Evolutionary conservation across 116 monocot species (phyloP), one percentile per base, ranked within the genome.

Genomic region (Papilionanthe hybrid): DNA sequence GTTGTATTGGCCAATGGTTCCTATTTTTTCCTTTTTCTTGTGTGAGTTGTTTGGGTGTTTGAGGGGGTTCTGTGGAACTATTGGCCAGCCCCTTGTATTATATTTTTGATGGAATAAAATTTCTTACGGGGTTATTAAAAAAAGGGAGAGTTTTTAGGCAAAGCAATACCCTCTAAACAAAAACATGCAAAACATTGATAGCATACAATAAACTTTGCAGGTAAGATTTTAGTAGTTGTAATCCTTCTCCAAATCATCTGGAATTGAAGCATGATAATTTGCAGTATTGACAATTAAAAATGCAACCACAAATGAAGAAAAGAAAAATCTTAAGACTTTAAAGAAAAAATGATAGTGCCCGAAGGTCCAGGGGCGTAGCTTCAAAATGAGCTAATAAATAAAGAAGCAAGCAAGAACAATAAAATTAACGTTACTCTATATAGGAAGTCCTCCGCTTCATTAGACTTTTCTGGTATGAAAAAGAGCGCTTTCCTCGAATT

Each of bases 401-500:
- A 73, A 73, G 18, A 43, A 44, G n/a, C 44, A 7, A 15, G 44
- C 43, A 23, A 73, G 43, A 73, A 44, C 18, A 44, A 44, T 73
- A 44, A 73, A 42, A 22, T 63, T 43, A 73, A 73, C 9, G 13
- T 43, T 73, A 73, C 73, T 44, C 44, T 42, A 44, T 43, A 73
- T 73, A 44, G 73, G 29, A 73, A n/a, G 20, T 22, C n/a, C 42
- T 44, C 73, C 9, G 45, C 44, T 73, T 44, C 73, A 73, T 9
- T 10, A 44, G 44, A 43, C 44, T 73, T 44, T 5, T 73, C 73
- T 15, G 43, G 43, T 44, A 5, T 44, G 43, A 73, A 0, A 73
- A 73, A 73, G n/a, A 73, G 44, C 5, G n/a, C 18, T 73, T 44
- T 73, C 20, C 73, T 73, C n/a, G 73, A 17, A 12, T 22, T 73